Evolutionary conservation across 768 basidiomycete species (phyloP), one percentile per base, ranked within the genome.

Genomic region (Boletus sp.): DNA sequence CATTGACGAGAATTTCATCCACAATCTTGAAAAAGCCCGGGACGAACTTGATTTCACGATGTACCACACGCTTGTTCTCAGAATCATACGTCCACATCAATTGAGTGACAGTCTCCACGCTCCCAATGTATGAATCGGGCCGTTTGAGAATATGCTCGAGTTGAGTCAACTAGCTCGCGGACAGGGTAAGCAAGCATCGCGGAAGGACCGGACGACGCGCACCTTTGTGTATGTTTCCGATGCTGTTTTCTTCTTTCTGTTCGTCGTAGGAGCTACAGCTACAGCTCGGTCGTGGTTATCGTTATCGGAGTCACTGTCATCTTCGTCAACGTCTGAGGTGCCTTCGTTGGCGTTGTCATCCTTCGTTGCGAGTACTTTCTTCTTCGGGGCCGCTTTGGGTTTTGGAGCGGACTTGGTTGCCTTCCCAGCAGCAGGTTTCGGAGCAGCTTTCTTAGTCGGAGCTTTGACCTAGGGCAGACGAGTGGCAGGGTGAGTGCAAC

Each of bases 21-120:
- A 99, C 89, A 66, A 99, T 99, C 81, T 99, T 99, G 83, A 95
- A 94, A 73, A 99, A 96, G 52, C 95, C 97, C 0, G 97, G 97
- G 2, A 98, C 95, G 68, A 89, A 99, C 65, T 85, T 91, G 60
- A 89, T 90, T 47, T 86, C 94, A 66, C 88, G 81, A 65, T 85
- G 74, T 1, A 84, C 84, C 87, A 99, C 94, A 30, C 86, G 87
- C 67, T 93, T 94, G 39, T 77, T 83, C 36, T 86, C 87, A 1
- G 83, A 78, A 71, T 98, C 94, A 69, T 87, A 96, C 2, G 93
- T 92, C 97, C 97, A 99, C 86, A 98, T 94, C 29, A 75, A 64
- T 69, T 95, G 90, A 0, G 85, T 89, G 53, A 93, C 80, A 0
- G 85, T 86, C 72, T 98, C 96, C 4, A 98, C 87, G 56, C 94